Evolutionary conservation across 495 filamentous ascomycete genomes (phyloP).

Genomic region (Penicillium cinerascens): DNA sequence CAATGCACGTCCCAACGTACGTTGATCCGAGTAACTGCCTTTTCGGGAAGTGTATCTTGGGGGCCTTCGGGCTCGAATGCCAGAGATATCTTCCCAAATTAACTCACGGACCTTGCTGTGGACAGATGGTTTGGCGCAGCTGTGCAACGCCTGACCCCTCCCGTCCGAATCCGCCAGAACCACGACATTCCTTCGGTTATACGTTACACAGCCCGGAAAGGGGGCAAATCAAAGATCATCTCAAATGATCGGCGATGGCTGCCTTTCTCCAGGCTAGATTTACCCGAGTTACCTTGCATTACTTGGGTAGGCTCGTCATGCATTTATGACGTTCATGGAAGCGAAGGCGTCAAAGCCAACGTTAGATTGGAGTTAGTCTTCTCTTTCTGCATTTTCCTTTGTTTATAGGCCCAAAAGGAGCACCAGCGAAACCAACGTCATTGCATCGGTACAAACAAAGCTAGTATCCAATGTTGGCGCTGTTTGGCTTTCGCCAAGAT

Average conservation of each 20-base stretch:
- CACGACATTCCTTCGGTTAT: neutral
- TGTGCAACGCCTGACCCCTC: neutral
- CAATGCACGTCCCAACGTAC: neutral
- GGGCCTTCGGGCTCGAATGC: neutral
- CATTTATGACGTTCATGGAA: too few relatives aligned
- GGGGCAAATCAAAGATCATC: too few relatives aligned
- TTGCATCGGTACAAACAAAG: too few relatives aligned
- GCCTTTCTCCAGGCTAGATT: neutral
- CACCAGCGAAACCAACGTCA: too few relatives aligned
- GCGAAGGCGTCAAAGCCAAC: too few relatives aligned
- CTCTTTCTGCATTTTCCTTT: too few relatives aligned
- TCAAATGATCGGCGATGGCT: too few relatives aligned
- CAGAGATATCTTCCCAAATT: neutral
- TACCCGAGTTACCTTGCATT: too few relatives aligned
- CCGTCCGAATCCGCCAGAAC: neutral
- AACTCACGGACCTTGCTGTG: neutral
- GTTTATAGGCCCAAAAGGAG: too few relatives aligned
- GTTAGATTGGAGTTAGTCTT: too few relatives aligned
- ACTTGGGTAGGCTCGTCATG: too few relatives aligned
- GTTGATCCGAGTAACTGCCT: neutral
- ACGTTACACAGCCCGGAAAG: neutral
- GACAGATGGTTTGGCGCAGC: neutral
- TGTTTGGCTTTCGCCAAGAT: neutral
- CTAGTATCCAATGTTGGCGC: too few relatives aligned
- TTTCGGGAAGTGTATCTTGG: neutral